phyloP scores from a whole-genome alignment of 768 basidiomycete genomes.

The Trametes cinnabarina region DNA sequence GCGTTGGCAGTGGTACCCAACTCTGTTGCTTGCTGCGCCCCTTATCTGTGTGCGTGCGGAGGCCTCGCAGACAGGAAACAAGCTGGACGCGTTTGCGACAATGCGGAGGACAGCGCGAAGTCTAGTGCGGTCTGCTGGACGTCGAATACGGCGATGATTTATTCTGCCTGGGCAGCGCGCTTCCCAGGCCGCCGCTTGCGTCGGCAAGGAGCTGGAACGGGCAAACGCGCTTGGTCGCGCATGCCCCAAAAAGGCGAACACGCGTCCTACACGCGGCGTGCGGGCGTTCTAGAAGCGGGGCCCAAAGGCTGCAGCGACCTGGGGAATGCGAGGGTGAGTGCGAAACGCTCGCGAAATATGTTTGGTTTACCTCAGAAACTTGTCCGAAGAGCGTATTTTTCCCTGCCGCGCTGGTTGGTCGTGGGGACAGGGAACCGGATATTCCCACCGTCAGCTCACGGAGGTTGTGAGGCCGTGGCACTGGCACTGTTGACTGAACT shows the following conservation, averaged over 20 bases:
- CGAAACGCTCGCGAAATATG: conserved; percentile 29
- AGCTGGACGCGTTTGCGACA: not conserved
- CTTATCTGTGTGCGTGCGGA: conserved; percentile 12
- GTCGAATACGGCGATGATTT: not conserved
- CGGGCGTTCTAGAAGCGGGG: conserved; percentile 27
- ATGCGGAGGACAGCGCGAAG: not conserved
- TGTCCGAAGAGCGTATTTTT: conserved; percentile 17
- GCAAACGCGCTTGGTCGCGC: conserved; percentile 22
- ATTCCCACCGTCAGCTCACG: conserved; percentile 8
- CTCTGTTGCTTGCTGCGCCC: conserved; percentile 13
- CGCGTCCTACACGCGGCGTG: conserved; percentile 35
- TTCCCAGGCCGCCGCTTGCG: conserved; percentile 14
- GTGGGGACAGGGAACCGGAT: not conserved
- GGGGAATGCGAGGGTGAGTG: not conserved
- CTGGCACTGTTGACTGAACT: not conserved
- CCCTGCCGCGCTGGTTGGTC: conserved; percentile 21
- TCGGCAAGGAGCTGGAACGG: conserved; percentile 14
- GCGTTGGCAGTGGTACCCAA: conserved; percentile 1
- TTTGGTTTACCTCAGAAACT: conserved; percentile 28
- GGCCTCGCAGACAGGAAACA: not conserved
- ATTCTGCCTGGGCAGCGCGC: conserved; percentile 5
- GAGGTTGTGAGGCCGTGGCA: not conserved
- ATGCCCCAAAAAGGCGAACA: conserved; percentile 34
- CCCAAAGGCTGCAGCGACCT: conserved; percentile 6
- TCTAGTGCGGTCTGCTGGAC: conserved; percentile 3